Evolutionary conservation across 306 rosid species (phyloP).

Genomic region (Clitoria ternatea): DNA sequence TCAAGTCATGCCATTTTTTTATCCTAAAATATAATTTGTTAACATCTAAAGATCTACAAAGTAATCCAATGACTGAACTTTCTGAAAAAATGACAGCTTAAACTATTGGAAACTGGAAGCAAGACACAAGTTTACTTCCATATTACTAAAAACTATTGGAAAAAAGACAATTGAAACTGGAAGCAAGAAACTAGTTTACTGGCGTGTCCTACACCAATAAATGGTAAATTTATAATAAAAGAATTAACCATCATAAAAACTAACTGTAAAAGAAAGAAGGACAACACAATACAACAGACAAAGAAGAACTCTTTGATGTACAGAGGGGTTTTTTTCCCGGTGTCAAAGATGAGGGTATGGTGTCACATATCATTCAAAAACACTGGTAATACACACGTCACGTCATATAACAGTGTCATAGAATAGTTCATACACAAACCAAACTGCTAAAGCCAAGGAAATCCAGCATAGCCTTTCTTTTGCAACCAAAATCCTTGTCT

Average conservation of each 20-base stretch:
- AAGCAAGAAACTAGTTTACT: not conserved
- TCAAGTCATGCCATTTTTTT: no score
- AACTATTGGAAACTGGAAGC: no score
- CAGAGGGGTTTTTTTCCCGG: conserved; percentile 8
- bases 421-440: conserved; percentile 28
- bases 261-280: not conserved
- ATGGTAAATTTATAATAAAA: not conserved
- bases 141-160: not conserved
- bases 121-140: not conserved
- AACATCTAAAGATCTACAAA: no score
- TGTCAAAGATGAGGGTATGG: not conserved
- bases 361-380: conserved; percentile 4
- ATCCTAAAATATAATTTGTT: no score
- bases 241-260: not conserved
- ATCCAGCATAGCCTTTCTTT: not conserved
- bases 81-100: no score
- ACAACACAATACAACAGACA: not conserved
- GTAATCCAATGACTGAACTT: no score
- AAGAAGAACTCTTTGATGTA: conserved; percentile 21
- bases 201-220: not conserved
- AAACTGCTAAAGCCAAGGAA: conserved; percentile 27
- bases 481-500: conserved; percentile 26
- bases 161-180: not conserved
- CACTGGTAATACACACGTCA: conserved; percentile 21
- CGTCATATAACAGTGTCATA: conserved; percentile 6